Base-by-base conservation (phyloP, 257 asterid species). In the Solanum boliviense region DNA sequence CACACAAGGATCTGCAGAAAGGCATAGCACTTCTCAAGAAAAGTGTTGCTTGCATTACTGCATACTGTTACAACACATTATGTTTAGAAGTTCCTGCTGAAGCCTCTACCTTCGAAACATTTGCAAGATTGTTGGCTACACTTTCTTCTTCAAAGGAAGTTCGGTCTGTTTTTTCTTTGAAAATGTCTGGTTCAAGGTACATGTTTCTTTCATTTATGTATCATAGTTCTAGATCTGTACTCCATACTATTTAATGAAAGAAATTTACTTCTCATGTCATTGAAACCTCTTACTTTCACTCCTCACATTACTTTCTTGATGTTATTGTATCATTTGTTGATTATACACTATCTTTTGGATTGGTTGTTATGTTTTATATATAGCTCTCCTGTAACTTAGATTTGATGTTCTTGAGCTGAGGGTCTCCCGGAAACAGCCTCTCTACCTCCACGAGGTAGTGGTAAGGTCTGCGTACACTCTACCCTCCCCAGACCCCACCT, bases 21-120 rank as follows among this genome's bases (percentile, higher is more conserved):
- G 99, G 99, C 91, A 95, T 97, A 86, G 95, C 99, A 71, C 99
- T 97, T 92, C 98, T 97, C 79, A 97, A 97, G 96, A 96, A 95
- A 91, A 97, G 98, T 73, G 99, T 97, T 88, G 98, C 99, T 68
- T 96, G 99, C 93, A 88, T 93, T 84, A 95, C 99, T 82, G 96
- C 99, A 15, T 95, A 93, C 92, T 95, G 98, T 92, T 95, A 94
- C 85, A 94, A 93, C 92, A 90, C 93, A 60, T 86, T 96, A 88
- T 91, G 93, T 73, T 89, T 95, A 90, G 98, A 97, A 82, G 95
- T 97, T 88, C 99, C 99, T 41, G 70, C 92, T 0, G 99, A 96
- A 70, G 94, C 95, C 88, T 94, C 98, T 68, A 97, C 99, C 13
- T 97, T 97, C 89, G 99, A 97, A 93, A 96, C 99, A 84, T 94